A percentile compares a stretch with the other conserved stretches of the same genome.
These are phyloP conservation scores for Phytophthora tubulina DNA, from an alignment of 352 stramenopile genomes.

Conservation along the genomic window DNA sequence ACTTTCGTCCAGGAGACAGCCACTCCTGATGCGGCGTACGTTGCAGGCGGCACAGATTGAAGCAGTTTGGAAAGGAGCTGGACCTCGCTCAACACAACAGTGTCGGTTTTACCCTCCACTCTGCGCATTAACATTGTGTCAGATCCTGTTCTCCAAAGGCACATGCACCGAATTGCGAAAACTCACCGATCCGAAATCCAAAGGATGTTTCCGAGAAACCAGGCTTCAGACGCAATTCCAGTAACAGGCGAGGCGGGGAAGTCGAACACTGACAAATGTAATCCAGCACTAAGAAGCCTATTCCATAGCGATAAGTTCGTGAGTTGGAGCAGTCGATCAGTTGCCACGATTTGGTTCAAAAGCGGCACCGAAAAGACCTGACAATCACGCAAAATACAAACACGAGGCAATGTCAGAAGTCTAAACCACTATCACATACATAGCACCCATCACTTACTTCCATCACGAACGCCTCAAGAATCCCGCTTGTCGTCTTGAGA, in stretches of 20 bases:
- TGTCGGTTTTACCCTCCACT: conserved; percentile 41
- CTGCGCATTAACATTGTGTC: conserved; percentile 28
- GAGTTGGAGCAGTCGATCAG: conserved; percentile 35
- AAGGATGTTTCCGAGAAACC: conserved; percentile 73
- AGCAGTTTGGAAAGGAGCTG: conserved; percentile 58
- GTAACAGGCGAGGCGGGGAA: conserved; percentile 52
- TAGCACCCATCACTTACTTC: conserved; percentile 29
- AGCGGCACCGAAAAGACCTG: conserved; percentile 63
- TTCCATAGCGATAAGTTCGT: conserved; percentile 41
- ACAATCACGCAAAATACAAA: not conserved
- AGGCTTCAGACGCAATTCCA: conserved; percentile 64
- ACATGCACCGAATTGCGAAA: not conserved
- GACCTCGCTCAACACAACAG: conserved; percentile 45
- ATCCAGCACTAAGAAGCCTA: conserved; percentile 38
- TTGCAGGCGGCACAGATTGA: conserved; percentile 57
- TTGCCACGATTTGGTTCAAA: conserved; percentile 44
- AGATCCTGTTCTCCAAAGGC: not conserved
- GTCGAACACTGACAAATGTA: conserved; percentile 42
- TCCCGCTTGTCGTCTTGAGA: conserved; percentile 25
- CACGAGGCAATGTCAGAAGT: not conserved
- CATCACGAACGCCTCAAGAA: conserved; percentile 44
- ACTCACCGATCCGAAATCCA: conserved; percentile 58
- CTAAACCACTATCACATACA: not conserved
- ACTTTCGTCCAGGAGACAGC: conserved; percentile 78
- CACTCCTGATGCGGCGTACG: conserved; percentile 59